Evolutionary conservation across 108 stramenopile genomes (phyloP).

Genomic region (Pseudonitzschia pungens): DNA sequence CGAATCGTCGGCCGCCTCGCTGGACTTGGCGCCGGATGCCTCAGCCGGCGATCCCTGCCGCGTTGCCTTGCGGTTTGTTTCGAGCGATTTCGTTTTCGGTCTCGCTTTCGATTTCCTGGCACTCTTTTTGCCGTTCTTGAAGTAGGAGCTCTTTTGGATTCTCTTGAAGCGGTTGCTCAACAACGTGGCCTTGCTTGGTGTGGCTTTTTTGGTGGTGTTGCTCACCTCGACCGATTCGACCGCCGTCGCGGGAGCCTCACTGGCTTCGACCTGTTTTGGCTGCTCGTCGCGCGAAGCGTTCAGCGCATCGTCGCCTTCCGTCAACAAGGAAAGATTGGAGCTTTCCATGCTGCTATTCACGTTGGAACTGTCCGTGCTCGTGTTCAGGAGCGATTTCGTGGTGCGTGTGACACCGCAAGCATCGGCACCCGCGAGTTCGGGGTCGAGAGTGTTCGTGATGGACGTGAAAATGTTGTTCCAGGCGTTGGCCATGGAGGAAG

Average conservation of each 20-base stretch:
- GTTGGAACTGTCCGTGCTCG: background rate
- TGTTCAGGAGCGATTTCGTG: background rate
- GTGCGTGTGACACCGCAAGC: background rate
- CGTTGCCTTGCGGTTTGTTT: background rate
- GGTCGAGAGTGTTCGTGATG: constrained; percentile 5
- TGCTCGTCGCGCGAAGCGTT: background rate
- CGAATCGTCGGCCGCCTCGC: background rate
- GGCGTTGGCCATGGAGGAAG: constrained; percentile 3
- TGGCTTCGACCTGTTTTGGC: background rate
- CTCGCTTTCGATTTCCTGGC: no score
- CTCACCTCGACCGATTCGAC: constrained; percentile 1
- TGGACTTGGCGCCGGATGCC: no score
- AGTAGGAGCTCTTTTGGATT: constrained; percentile 2
- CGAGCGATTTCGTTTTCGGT: background rate
- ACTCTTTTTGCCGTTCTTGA: constrained; percentile 5
- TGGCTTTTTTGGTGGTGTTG: background rate
- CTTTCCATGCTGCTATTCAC: background rate
- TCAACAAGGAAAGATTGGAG: background rate
- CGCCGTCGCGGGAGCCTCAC: background rate
- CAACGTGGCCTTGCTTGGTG: background rate
- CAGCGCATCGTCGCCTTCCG: background rate
- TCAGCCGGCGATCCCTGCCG: background rate
- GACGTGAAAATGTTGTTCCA: constrained; percentile 7
- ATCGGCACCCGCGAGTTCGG: background rate
- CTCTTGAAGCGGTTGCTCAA: constrained; percentile 1